Conservation (phyloP, 495 filamentous ascomycete species). For the Apiosordaria backusii region DNA sequence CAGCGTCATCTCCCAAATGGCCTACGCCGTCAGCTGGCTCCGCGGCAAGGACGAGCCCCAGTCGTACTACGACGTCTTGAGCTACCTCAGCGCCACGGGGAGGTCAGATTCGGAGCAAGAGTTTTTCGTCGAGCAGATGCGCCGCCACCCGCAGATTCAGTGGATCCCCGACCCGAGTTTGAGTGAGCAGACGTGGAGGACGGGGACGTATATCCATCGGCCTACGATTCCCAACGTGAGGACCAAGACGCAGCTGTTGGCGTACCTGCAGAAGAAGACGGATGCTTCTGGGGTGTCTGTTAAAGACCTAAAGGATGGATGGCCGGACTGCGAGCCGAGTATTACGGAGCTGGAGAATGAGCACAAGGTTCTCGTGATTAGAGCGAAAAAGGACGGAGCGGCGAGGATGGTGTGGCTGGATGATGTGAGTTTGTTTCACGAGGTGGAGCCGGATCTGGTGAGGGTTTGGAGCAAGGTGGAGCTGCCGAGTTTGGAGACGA, state of each 20-base stretch:
- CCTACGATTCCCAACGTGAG: constrained; percentile 76
- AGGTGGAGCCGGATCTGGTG: constrained; percentile 78
- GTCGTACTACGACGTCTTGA: constrained; percentile 67
- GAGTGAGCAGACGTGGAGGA: constrained; percentile 52
- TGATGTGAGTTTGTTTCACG: constrained; percentile 68
- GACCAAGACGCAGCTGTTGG: constrained; percentile 67
- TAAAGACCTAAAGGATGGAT: constrained; percentile 90
- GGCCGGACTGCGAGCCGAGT: constrained; percentile 73
- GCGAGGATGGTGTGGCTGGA: constrained; percentile 86
- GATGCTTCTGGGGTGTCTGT: constrained; percentile 79
- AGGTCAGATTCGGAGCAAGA: constrained; percentile 40
- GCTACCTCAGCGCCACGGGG: constrained; percentile 67
- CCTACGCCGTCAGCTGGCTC: constrained; percentile 79
- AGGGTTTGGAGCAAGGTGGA: constrained; percentile 76
- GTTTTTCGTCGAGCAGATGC: constrained; percentile 46
- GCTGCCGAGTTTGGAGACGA: constrained; percentile 68
- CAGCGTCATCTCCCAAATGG: constrained; percentile 78
- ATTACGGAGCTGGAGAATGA: constrained; percentile 74
- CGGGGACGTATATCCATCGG: constrained; percentile 70
- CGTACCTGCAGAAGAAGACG: constrained; percentile 71
- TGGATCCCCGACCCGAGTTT: constrained; percentile 58
- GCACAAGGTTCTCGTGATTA: constrained; percentile 75
- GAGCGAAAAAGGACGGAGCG: constrained; percentile 89
- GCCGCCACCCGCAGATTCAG: constrained; percentile 64
- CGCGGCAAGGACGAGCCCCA: constrained; percentile 71